Evolutionary conservation across 495 filamentous ascomycete genomes (phyloP).

Genomic region (Cudoniella acicularis): DNA sequence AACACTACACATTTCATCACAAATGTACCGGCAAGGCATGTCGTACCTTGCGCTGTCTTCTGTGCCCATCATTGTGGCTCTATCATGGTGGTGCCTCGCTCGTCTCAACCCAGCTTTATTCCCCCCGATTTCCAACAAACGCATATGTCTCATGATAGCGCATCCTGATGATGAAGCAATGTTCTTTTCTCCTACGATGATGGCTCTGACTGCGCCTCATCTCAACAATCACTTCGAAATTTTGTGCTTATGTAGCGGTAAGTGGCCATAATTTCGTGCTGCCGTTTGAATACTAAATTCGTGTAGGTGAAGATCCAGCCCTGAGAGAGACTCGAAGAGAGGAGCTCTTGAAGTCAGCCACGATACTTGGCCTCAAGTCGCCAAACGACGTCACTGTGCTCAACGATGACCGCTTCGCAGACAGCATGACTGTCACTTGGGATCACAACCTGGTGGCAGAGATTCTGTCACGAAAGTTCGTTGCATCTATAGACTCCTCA

Average conservation of each 20-base stretch:
- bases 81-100: background rate
- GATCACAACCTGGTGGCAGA: constrained; percentile 1
- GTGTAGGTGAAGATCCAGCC: background rate
- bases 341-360: constrained; percentile 38
- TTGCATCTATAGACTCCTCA: constrained; percentile 21
- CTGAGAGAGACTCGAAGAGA: constrained; percentile 72
- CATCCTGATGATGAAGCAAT: constrained; percentile 97
- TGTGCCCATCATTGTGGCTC: background rate
- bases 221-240: constrained; percentile 55
- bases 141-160: constrained; percentile 83
- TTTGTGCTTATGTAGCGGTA: constrained; percentile 79
- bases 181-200: constrained; percentile 89
- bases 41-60: background rate
- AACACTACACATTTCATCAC: too few species aligned
- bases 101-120: constrained; percentile 31
- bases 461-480: background rate
- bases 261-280: constrained; percentile 10
- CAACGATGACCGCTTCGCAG: constrained; percentile 62
- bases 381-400: background rate
- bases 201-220: constrained; percentile 61
- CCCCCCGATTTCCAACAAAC: constrained; percentile 66
- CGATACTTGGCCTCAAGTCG: background rate
- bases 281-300: background rate
- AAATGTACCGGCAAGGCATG: background rate
- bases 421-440: constrained; percentile 78